A percentile compares a stretch with the other conserved stretches of the same genome.
Conservation (phyloP, 2,329 filamentous ascomycete species). For the Boeremia lycopersici region DNA sequence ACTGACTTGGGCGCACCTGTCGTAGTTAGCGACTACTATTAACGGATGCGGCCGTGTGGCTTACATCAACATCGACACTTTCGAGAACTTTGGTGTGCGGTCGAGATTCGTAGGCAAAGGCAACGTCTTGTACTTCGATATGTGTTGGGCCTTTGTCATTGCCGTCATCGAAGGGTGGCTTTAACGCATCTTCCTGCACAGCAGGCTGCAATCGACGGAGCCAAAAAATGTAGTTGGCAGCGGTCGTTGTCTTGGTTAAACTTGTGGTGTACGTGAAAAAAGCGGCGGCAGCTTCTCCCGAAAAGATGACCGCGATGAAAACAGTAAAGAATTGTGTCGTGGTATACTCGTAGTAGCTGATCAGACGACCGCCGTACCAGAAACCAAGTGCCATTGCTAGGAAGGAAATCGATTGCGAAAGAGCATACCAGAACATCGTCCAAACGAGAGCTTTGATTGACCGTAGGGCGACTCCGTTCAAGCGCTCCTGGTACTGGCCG, state of each 20-base stretch:
- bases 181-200: slow-evolving; percentile 46
- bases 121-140: slow-evolving; percentile 65
- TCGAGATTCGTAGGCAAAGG: slow-evolving; percentile 79
- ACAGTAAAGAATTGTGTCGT: slow-evolving; percentile 92
- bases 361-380: slow-evolving; percentile 47
- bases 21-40: not conserved
- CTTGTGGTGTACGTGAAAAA: slow-evolving; percentile 95
- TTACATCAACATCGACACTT: slow-evolving; percentile 71
- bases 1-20: slow-evolving; percentile 62
- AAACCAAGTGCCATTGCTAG: slow-evolving; percentile 25
- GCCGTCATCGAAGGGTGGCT: slow-evolving; percentile 40
- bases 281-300: slow-evolving; percentile 72
- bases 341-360: slow-evolving; percentile 57
- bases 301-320: slow-evolving; percentile 63
- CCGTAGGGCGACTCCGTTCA: slow-evolving; percentile 61
- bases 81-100: slow-evolving; percentile 80
- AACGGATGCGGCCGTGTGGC: not conserved
- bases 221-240: slow-evolving; percentile 64
- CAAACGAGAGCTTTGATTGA: slow-evolving; percentile 67
- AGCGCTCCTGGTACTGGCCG: slow-evolving; percentile 68
- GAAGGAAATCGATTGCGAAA: slow-evolving; percentile 53
- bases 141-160: slow-evolving; percentile 41
- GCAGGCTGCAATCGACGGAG: slow-evolving; percentile 47
- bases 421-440: slow-evolving; percentile 82
- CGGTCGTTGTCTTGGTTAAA: slow-evolving; percentile 94